Evolutionary conservation across 805 yeast species (phyloP), one percentile per base, ranked within the genome.

Genomic region (Candida montana): DNA sequence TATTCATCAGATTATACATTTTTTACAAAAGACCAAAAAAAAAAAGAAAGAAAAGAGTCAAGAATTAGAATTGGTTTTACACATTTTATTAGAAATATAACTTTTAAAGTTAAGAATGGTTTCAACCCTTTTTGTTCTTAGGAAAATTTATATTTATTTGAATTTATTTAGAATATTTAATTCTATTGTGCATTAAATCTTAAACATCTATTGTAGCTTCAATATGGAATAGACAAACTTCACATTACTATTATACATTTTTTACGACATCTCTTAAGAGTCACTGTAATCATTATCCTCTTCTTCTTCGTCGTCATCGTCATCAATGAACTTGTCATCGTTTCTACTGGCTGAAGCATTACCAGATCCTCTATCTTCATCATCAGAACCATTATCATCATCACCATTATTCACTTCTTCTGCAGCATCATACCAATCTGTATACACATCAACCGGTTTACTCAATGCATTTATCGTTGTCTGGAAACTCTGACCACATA

Each of bases 361-460:
- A 10, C 31, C 40, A 18, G 42, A 35, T 9, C 31, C 52, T 20
- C 40, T 44, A 17, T 39, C 49, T 3, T 42, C 66, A 12, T 64
- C 64, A 24, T 58, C 65, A 40, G 64, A 59, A 26, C 57, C 67
- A 21, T 53, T 64, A 12, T 56, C 64, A 6, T 51, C 52, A 40
- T 65, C 62, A 9, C 65, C 66, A 34, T 62, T 62, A 46, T 69
- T 68, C 17, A 68, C 74, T 35, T 82, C 87, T 50, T 83, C 86
- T 0, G 91, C 93, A 39, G 98, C 98, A 68, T 91, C 99, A 40
- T 88, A 88, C 99, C 99, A 91, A 61, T 91, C 98, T 37, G 95
- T 83, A 59, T 91, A 91, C 13, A 91, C 84, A 64, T 91, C 99
- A 32, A 91, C 89, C 0, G 99, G 96, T 44, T 86, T 96, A 13